Percentiles rank a stretch among this genome's conserved stretches.
Conservation (phyloP, 31 red algal genomes). For the Asparagopsis taxiformis region DNA sequence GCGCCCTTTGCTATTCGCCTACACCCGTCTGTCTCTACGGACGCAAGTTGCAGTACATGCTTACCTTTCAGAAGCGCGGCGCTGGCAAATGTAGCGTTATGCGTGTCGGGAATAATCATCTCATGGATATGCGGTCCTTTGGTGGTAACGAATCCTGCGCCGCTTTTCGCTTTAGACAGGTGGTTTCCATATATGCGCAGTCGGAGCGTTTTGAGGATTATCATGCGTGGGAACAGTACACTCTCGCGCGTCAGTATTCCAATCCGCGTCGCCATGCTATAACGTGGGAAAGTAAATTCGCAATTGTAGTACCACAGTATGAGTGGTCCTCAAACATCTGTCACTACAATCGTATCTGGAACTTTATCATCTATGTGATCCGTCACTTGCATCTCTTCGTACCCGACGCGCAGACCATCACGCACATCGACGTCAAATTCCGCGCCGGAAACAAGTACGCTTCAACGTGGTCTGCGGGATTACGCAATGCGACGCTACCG, state of each 20-base stretch:
- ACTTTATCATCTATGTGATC: conserved; percentile 66
- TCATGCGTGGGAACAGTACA: conserved; percentile 15
- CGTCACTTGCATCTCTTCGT: conserved; percentile 55
- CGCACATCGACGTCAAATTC: conserved; percentile 61
- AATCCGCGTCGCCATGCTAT: conserved; percentile 51
- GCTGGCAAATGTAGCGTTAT: conserved; percentile 34
- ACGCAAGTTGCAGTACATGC: conserved; percentile 25
- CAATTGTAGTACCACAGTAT: conserved; percentile 78
- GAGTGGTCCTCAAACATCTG: conserved; percentile 79
- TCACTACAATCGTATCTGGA: conserved; percentile 78
- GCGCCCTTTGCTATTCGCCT: conserved; percentile 57
- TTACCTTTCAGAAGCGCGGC: conserved; percentile 59
- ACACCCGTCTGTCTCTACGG: conserved; percentile 53
- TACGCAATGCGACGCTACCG: conserved; percentile 64
- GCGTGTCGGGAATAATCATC: conserved; percentile 11
- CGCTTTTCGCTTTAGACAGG: conserved; percentile 40
- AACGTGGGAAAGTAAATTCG: conserved; percentile 50
- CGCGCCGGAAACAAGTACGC: conserved; percentile 57
- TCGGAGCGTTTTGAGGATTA: conserved; percentile 25
- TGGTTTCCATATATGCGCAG: conserved; percentile 49
- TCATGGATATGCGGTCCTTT: conserved; percentile 1
- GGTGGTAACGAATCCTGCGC: conserved; percentile 60
- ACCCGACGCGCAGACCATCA: conserved; percentile 22
- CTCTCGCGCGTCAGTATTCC: neutral
- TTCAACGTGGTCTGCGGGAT: conserved; percentile 48